Evolutionary conservation across 495 filamentous ascomycete species (phyloP), one percentile per base, ranked within the genome.

Genomic region (Hyaloscypha hepaticicola): DNA sequence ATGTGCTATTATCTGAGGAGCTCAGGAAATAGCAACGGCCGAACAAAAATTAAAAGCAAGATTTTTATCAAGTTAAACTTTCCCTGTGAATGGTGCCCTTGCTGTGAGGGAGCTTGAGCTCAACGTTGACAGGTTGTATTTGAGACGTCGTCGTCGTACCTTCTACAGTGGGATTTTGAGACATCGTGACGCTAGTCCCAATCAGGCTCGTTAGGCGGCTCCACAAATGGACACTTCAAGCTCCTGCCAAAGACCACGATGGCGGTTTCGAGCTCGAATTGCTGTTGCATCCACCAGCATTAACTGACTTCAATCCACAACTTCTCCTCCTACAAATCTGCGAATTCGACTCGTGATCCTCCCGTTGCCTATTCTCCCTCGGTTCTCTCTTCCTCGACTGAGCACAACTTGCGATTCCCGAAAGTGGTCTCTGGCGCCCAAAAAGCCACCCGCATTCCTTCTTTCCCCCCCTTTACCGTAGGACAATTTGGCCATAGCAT

Each of bases 181-280:
- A 45, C 38, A 45, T 45, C 38, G 6, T 4, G 19, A 19, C 3
- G 38, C 49, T 60, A 60, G 48, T 38, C 66, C 49, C 29, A 34
- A 64, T 58, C 14, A 12, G 57, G 58, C 24, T 52, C 56, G 58
- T 52, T 45, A 25, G 34, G 25, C 27, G 28, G 38, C 25, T 53
- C 45, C 55, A 41, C 66, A 31, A 19, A 19, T 55, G 24, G 61
- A n/a, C 55, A 66, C 65, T n/a, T 55, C 55, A 25, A 69, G 67
- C 67, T 66, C 50, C 48, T 1, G 48, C 59, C 60, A 66, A 67
- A 66, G 68, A 70, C 64, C 68, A 67, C 64, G 64, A 66, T 16
- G 5, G 26, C 29, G 31, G 49, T 11, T 22, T 48, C 64, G 64
- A 66, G 16, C 22, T 48, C 21, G 5, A 60, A n/a, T 22, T 48